These are phyloP conservation scores for Cylindrodendrum hubeiense DNA, from an alignment of 2,329 filamentous ascomycete genomes.

Conservation along the genomic window DNA sequence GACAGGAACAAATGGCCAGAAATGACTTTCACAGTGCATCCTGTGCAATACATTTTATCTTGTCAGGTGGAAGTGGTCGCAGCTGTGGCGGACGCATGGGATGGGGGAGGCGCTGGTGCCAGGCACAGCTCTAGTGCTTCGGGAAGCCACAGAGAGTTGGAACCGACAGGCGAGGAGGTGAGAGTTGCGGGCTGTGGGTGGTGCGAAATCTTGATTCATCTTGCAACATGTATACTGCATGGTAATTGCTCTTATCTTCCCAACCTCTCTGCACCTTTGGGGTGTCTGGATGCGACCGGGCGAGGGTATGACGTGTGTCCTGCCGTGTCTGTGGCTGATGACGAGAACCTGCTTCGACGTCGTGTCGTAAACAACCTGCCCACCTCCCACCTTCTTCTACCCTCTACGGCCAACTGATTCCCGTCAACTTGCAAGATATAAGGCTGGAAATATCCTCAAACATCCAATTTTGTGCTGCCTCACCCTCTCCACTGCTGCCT, in stretches of 20 bases:
- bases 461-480: neutral
- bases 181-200: neutral
- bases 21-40: neutral
- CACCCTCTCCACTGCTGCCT: neutral
- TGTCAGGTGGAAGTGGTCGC: neutral
- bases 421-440: neutral
- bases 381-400: neutral
- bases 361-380: neutral
- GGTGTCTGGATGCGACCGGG: neutral
- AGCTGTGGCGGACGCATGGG: neutral
- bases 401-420: neutral
- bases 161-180: neutral
- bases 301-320: neutral
- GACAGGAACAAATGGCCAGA: neutral
- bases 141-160: constrained; percentile 8
- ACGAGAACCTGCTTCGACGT: neutral
- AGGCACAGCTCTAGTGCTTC: neutral
- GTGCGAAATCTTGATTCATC: constrained; percentile 2
- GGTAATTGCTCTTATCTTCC: neutral
- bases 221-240: neutral
- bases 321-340: neutral
- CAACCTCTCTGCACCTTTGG: neutral
- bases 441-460: neutral
- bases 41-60: neutral
- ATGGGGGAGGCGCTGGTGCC: neutral